Base-by-base conservation (phyloP, 225 moss, liverwort and hornwort species). In the Anthoceros angustus region DNA sequence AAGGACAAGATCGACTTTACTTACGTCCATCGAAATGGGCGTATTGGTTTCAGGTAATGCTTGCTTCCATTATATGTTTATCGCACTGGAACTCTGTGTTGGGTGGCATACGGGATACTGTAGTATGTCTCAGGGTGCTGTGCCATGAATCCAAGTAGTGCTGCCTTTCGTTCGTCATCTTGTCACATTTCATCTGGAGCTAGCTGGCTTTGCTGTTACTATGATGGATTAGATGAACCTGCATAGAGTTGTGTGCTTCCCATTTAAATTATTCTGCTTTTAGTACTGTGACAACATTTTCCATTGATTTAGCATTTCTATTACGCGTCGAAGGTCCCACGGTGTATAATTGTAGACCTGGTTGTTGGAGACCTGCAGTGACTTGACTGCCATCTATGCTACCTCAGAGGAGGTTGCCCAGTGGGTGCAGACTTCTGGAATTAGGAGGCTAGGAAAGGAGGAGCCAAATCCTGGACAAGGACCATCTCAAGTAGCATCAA, bases 341-440 rank as follows among this genome's bases (percentile, higher is more conserved):
- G n/a, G 8, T 55, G 55, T 7, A 18, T 55, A 7, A 55, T 6
- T 55, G 55, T 23, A 20, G 55, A 55, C 23, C n/a, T 55, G 55
- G 55, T n/a, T 55, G 7, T 55, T 55, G 7, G 14, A 18, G 66
- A 41, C 23, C 41, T 40, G 70, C 84, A 98, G 95, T 72, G 77
- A 82, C 63, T 83, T 98, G 80, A 98, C 95, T 71, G 83, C 95
- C 42, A 77, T 98, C 65, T 85, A 88, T 66, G 95, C 95, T 64
- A 92, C 88, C 68, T 88, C 95, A n/a, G 95, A 98, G 71, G 95
- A 98, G 66, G 74, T 98, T 42, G 83, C 91, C 25, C 86, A 76
- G 66, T 98, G 95, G 95, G 88, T 91, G 63, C 86, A 98, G 41
- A 84, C 75, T 63, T 78, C 78, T 42, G 91, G 88, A 39, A 74